phyloP scores from a whole-genome alignment of 352 stramenopile genomes.

The Pythium chondricola region DNA sequence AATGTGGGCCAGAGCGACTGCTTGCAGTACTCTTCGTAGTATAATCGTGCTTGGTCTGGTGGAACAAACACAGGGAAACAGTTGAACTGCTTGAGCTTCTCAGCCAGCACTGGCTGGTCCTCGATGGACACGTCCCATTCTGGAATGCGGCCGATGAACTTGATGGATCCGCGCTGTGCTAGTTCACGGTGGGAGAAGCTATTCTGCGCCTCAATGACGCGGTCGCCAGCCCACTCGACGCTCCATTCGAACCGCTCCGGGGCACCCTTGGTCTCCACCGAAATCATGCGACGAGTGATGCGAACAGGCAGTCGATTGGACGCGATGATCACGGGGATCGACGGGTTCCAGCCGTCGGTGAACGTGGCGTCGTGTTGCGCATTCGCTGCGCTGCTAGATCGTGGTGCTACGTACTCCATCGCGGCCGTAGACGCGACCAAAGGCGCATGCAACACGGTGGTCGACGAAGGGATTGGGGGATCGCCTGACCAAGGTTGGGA shows the following conservation, averaged over 20 bases:
- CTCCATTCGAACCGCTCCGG: constrained; percentile 24
- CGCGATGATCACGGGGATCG: constrained; percentile 66
- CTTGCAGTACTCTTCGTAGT: constrained; percentile 95
- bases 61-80: constrained; percentile 65
- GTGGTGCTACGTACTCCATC: constrained; percentile 10
- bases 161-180: constrained; percentile 53
- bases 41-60: constrained; percentile 47
- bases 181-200: constrained; percentile 71
- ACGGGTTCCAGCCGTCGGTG: constrained; percentile 38
- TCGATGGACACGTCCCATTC: constrained; percentile 44
- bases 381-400: neutral
- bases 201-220: constrained; percentile 69
- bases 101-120: constrained; percentile 40
- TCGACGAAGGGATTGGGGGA: neutral
- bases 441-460: neutral
- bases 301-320: constrained; percentile 62
- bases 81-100: constrained; percentile 47
- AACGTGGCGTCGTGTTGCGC: constrained; percentile 1
- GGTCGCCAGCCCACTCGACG: constrained; percentile 67
- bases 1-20: constrained; percentile 95
- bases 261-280: neutral
- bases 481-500: neutral
- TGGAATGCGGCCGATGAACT: constrained; percentile 62
- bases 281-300: constrained; percentile 14
- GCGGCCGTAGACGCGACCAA: constrained; percentile 6